Evolutionary conservation across 805 yeast species (phyloP), one percentile per base, ranked within the genome.

Genomic region (Wickerhamomyces tratensis): DNA sequence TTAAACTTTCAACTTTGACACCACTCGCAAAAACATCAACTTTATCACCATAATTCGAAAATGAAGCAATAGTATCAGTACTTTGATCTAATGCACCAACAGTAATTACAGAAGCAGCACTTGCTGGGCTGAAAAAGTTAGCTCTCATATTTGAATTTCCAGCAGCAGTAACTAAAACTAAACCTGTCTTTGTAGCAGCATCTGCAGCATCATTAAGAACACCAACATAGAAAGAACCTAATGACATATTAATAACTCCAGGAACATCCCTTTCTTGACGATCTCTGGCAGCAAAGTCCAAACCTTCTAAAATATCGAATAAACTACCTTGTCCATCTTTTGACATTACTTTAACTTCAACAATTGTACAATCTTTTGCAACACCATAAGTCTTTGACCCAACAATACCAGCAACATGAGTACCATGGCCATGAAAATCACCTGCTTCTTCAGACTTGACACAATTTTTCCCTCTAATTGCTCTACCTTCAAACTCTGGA

Each of bases 1-100:
- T 67, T 25, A 79, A 66, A 41, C 88, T 80, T 20, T 67, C 62
- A 6, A 87, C 81, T 13, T 65, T 65, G 0, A 77, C 79, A 0
- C 97, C 98, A 26, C 89, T 75, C 0, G 96, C 88, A 61, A 84
- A 82, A 1, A 86, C 67, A 52, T 86, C 87, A 9, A 89, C 91
- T 55, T 93, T 84, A 8, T 69, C 67, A 0, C 98, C 98, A 87
- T 87, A 86, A 57, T 89, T 89, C 26, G 93, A 76, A 52, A 91
- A 91, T 13, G 72, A 56, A 0, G 97, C 89, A 30, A 87, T 67
- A 2, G 68, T 54, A 51, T 86, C 95, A 13, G 67, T 69, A 25
- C 68, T 54, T 54, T 83, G 95, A 54, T 86, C 87, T 42, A 88
- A 77, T 4, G 96, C 95, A 1, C 96, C 97, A 7, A 89, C 93